Evolutionary conservation across 495 filamentous ascomycete species (phyloP).

Genomic region (Xylaria flabelliformis): DNA sequence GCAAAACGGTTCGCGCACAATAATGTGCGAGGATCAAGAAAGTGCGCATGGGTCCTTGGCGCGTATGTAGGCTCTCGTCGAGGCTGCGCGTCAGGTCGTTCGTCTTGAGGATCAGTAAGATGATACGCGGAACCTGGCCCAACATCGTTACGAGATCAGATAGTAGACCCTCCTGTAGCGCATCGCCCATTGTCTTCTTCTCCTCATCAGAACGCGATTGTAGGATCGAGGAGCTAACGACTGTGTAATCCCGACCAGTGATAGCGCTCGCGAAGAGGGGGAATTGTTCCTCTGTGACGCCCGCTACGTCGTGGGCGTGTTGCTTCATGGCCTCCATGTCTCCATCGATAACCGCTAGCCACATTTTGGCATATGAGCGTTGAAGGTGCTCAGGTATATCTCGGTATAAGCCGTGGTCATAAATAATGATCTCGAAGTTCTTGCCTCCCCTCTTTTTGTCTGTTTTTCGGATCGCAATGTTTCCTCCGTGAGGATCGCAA

Average conservation of each 20-base stretch:
- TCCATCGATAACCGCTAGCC: constrained; percentile 92
- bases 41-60: constrained; percentile 82
- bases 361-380: constrained; percentile 93
- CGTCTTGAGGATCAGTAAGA: constrained; percentile 95
- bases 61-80: constrained; percentile 91
- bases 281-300: constrained; percentile 90
- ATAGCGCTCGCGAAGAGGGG: constrained; percentile 95
- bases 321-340: constrained; percentile 84
- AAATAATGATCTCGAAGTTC: constrained; percentile 98
- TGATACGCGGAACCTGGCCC: constrained; percentile 86
- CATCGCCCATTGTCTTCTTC: constrained; percentile 79
- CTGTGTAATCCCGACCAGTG: constrained; percentile 88
- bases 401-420: constrained; percentile 96
- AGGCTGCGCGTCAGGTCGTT: constrained; percentile 96
- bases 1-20: constrained; percentile 85
- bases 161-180: constrained; percentile 86
- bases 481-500: constrained; percentile 97
- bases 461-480: constrained; percentile 89
- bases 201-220: constrained; percentile 71
- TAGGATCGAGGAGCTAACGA: constrained; percentile 67
- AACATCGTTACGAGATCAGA: constrained; percentile 87
- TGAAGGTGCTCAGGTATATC: constrained; percentile 82
- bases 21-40: constrained; percentile 96
- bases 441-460: constrained; percentile 53
- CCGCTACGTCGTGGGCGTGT: constrained; percentile 87